Conservation (phyloP, 768 basidiomycete species). For the Boletus sp. region DNA sequence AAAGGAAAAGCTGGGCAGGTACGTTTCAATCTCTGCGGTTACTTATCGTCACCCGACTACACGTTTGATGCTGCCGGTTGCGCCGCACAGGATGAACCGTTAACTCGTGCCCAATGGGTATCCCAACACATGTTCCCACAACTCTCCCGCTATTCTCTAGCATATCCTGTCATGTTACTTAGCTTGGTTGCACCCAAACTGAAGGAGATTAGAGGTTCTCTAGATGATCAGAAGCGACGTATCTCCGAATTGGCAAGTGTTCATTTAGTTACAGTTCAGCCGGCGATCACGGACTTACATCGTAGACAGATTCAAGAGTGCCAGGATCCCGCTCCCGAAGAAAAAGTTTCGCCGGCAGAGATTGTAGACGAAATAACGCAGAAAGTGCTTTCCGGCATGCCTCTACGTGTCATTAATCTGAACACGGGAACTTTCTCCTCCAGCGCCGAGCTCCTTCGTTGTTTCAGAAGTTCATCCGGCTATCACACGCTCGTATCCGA, state of each 20-base stretch:
- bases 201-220: not conserved
- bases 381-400: conserved; percentile 21
- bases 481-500: conserved; percentile 13
- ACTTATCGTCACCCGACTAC: not conserved
- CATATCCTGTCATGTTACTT: conserved; percentile 10
- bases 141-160: conserved; percentile 3
- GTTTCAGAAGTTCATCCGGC: conserved; percentile 16
- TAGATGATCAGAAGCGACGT: not conserved
- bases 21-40: too few species aligned
- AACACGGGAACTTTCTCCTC: conserved; percentile 21
- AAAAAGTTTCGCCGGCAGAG: conserved; percentile 7
- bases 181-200: conserved; percentile 1
- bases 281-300: not conserved
- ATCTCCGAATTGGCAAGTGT: conserved; percentile 4
- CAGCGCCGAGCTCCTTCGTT: conserved; percentile 13
- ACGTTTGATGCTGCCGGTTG: not conserved
- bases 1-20: too few species aligned
- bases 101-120: not conserved
- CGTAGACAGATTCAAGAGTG: not conserved
- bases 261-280: not conserved
- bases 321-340: conserved; percentile 1
- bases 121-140: conserved; percentile 1
- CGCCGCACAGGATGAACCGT: conserved; percentile 3
- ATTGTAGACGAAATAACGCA: conserved; percentile 18
- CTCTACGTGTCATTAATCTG: conserved; percentile 23